Evolutionary conservation across 805 yeast species (phyloP).

Genomic region (Debaryomyces hansenii): DNA sequence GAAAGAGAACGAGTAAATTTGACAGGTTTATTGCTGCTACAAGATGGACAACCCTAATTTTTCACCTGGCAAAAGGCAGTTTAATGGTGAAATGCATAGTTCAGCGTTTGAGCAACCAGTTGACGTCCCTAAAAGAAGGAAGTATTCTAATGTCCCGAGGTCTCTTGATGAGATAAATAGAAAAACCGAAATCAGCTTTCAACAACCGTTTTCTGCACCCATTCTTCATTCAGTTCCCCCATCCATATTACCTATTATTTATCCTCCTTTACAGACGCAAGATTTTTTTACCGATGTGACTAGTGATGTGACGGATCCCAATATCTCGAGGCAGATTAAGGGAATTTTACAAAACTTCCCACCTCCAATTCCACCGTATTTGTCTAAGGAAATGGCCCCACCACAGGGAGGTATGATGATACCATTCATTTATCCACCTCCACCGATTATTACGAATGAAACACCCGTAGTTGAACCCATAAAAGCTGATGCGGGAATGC

Average conservation of each 20-base stretch:
- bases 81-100: constrained; percentile 3
- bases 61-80: constrained; percentile 2
- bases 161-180: constrained; percentile 4
- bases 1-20: neutral
- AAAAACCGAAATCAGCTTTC: neutral
- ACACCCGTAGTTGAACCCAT: neutral
- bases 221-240: constrained; percentile 37
- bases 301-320: constrained; percentile 11
- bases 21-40: constrained; percentile 6
- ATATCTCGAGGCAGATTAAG: constrained; percentile 17
- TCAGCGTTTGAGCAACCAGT: constrained; percentile 8
- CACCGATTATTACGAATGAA: constrained; percentile 29
- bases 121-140: constrained; percentile 6
- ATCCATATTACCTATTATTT: constrained; percentile 34
- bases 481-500: neutral
- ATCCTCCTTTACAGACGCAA: constrained; percentile 23
- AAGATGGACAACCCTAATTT: constrained; percentile 2
- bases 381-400: constrained; percentile 7
- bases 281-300: constrained; percentile 39
- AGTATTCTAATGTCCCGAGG: constrained; percentile 5
- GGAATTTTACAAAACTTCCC: constrained; percentile 30
- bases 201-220: constrained; percentile 12
- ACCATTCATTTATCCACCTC: constrained; percentile 45
- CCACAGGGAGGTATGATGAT: constrained; percentile 36
- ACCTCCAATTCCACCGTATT: constrained; percentile 40